Evolutionary conservation across 257 asterid species (phyloP).

Genomic region (Nicotiana sylvestris): DNA sequence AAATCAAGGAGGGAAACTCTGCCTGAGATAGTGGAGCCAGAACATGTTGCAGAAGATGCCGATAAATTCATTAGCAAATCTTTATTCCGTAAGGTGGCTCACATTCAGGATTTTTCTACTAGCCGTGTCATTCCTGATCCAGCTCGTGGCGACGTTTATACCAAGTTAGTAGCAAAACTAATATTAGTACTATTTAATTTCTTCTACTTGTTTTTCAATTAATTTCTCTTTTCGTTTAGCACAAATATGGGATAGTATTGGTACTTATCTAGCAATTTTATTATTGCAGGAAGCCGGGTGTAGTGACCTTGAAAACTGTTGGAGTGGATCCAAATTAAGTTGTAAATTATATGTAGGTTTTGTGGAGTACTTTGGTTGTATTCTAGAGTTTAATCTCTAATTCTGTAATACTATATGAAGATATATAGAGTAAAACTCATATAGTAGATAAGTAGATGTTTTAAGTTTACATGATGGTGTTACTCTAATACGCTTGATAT

Average conservation of each 20-base stretch:
- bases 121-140: conserved; percentile 20
- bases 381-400: background rate
- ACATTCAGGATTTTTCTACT: conserved; percentile 29
- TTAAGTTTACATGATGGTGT: background rate
- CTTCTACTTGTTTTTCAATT: background rate
- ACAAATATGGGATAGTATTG: background rate
- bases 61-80: conserved; percentile 52
- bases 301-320: conserved; percentile 43
- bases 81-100: conserved; percentile 59
- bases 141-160: conserved; percentile 26
- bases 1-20: conserved; percentile 60
- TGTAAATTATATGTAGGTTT: background rate
- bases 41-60: conserved; percentile 40
- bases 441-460: background rate
- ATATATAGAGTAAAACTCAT: background rate
- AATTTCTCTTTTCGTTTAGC: background rate
- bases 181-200: too few relatives aligned
- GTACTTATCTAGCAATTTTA: background rate
- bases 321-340: conserved; percentile 43
- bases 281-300: conserved; percentile 32
- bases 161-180: conserved; percentile 28
- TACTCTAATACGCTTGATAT: background rate
- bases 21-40: conserved; percentile 68
- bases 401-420: background rate
- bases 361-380: background rate